Evolutionary conservation across 768 basidiomycete species (phyloP), one percentile per base, ranked within the genome.

Genomic region (Lactarius quietus): DNA sequence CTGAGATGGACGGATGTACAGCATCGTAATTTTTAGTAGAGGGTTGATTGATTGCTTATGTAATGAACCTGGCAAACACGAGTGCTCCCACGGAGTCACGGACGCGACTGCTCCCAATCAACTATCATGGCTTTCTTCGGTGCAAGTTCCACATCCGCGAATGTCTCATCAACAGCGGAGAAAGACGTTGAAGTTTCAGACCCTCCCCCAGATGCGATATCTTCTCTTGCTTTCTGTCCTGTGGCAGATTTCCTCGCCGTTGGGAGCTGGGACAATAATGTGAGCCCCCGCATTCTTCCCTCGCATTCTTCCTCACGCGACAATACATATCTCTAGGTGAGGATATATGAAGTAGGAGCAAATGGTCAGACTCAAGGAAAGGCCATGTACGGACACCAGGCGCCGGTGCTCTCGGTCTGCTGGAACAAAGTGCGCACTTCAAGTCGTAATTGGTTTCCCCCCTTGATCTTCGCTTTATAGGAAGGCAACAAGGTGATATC

Each of bases 241-340:
- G 87, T 85, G 20, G 90, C 90, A 10, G 93, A 96, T 73, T 91
- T 92, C 73, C 83, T 98, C 29, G 94, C 95, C 10, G 95, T 95
- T 15, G 94, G 87, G 61, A 90, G 89, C 70, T 98, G 96, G 96
- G 91, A 92, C 73, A 95, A 93, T 73, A 92, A 92, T 76, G 95
- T 94, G 38, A 54, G 56, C 69, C 51, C 57, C 23, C 28, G 39
- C 26, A 6, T 29, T 58, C 48, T 38, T 39, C 48, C 6, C 9
- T 14, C 35, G 36, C 28, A 28, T 76, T 17, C 17, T 39, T 28
- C n/a, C 23, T 20, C 20, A 61, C 51, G 26, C 60, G 35, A 38
- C 17, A 17, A 39, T 3, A 17, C 36, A 17, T 5, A 54, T 18
- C 8, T 45, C 7, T 64, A 95, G 92, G 94, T 97, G 33, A 86